These are phyloP conservation scores for Hypoxylon intermedium DNA, from an alignment of 495 filamentous ascomycete species.

Conservation along the genomic window DNA sequence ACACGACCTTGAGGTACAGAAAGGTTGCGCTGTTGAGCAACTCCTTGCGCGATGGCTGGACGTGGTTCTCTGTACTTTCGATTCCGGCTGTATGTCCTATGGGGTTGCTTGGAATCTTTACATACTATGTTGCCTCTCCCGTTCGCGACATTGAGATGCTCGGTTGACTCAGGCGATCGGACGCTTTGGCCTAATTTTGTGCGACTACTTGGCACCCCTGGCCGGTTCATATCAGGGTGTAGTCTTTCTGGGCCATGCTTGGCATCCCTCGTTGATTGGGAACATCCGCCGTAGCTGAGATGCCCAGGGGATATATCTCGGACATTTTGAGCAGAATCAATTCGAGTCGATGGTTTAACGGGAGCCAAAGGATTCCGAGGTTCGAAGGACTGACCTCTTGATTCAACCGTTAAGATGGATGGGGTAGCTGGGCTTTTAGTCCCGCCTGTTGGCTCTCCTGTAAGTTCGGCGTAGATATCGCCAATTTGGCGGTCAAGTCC, in stretches of 20 bases:
- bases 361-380: neutral
- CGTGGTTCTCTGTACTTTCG: neutral
- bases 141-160: neutral
- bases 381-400: neutral
- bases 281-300: neutral
- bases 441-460: neutral
- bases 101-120: neutral
- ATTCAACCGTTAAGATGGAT: neutral
- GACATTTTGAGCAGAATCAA: neutral
- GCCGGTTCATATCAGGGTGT: neutral
- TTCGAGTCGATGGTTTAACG: neutral
- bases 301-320: neutral
- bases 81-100: neutral
- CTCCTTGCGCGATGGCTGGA: neutral
- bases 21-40: neutral
- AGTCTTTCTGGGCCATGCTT: neutral
- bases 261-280: neutral
- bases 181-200: neutral
- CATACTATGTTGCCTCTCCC: neutral
- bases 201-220: neutral
- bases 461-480: neutral
- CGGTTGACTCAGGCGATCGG: neutral
- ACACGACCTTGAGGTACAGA: constrained; percentile 36
- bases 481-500: neutral
- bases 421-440: neutral